Conservation (phyloP, 805 yeast genomes). For the Hanseniaspora lachancei region DNA sequence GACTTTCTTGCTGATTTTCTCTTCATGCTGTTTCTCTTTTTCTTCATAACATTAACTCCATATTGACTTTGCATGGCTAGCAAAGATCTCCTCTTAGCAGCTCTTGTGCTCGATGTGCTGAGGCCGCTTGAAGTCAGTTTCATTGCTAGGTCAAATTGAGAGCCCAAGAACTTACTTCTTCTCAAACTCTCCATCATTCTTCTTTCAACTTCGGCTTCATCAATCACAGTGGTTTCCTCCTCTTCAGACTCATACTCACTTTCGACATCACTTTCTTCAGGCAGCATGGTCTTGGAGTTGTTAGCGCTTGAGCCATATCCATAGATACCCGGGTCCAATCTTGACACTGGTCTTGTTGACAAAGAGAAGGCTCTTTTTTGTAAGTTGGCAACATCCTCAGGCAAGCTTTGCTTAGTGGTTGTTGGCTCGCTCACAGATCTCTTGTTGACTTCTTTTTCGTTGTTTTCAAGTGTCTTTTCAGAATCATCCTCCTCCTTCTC, state of each 20-base stretch:
- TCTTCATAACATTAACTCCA: constrained; percentile 21
- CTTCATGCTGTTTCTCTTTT: constrained; percentile 12
- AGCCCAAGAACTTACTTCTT: constrained; percentile 34
- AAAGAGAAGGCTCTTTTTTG: constrained; percentile 31
- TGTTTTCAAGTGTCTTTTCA: neutral
- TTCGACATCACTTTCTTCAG: constrained; percentile 8
- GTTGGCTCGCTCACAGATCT: constrained; percentile 32
- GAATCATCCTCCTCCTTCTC: constrained; percentile 10
- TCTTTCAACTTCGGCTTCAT: constrained; percentile 19
- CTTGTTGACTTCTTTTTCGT: constrained; percentile 14
- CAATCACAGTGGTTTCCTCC: constrained; percentile 17
- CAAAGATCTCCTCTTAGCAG: constrained; percentile 12
- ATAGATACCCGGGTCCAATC: constrained; percentile 33
- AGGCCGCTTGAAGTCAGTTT: constrained; percentile 1
- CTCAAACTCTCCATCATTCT: constrained; percentile 32
- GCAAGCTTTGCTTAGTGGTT: neutral
- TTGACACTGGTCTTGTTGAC: constrained; percentile 32
- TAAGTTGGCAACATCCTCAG: constrained; percentile 16
- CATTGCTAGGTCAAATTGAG: constrained; percentile 18
- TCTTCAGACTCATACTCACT: constrained; percentile 20
- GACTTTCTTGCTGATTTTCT: constrained; percentile 7
- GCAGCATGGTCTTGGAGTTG: constrained; percentile 15
- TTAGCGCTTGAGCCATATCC: constrained; percentile 14
- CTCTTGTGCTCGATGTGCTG: neutral
- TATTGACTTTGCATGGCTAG: constrained; percentile 25